phyloP scores from a whole-genome alignment of 2,329 filamentous ascomycete genomes.

The Basipetospora chlamydospora region DNA sequence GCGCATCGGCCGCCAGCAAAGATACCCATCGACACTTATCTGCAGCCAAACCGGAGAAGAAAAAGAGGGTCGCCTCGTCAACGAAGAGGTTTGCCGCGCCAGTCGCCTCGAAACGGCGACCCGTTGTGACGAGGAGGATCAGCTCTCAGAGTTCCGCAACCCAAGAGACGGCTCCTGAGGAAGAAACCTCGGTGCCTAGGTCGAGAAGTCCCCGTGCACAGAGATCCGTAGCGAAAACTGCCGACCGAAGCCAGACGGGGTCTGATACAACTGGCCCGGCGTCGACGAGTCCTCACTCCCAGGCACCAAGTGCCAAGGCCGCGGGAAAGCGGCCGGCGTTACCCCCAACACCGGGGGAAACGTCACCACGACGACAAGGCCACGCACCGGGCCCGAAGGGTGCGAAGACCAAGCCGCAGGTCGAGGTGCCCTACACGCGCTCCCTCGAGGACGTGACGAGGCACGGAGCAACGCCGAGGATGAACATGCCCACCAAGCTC shows the following conservation, averaged over 20 bases:
- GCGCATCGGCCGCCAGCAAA: conserved; percentile 18
- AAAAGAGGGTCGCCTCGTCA: neutral
- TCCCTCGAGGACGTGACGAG: conserved; percentile 2
- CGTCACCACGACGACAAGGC: too few species aligned
- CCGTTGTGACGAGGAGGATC: conserved; percentile 27
- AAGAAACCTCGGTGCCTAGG: conserved; percentile 24
- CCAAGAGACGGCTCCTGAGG: conserved; percentile 19
- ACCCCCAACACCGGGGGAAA: neutral
- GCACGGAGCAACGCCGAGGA: neutral
- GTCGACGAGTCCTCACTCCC: too few species aligned
- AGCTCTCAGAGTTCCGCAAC: conserved; percentile 31
- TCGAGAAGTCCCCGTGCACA: too few species aligned
- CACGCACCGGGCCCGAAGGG: too few species aligned
- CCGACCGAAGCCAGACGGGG: too few species aligned
- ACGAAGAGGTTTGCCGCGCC: conserved; percentile 25
- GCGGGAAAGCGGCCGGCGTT: conserved; percentile 31
- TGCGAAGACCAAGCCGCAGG: too few species aligned
- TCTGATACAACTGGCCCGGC: too few species aligned
- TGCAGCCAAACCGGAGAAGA: conserved; percentile 13
- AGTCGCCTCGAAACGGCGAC: conserved; percentile 27
- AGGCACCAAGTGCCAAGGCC: conserved; percentile 25
- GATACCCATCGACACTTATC: conserved; percentile 15
- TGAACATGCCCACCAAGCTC: neutral
- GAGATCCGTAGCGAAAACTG: too few species aligned
- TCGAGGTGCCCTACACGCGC: neutral